A percentile compares a stretch with the other conserved stretches of the same genome.
These are phyloP conservation scores for Rhodotorula kratochvilovae DNA, from an alignment of 768 basidiomycete species.

Conservation along the genomic window DNA sequence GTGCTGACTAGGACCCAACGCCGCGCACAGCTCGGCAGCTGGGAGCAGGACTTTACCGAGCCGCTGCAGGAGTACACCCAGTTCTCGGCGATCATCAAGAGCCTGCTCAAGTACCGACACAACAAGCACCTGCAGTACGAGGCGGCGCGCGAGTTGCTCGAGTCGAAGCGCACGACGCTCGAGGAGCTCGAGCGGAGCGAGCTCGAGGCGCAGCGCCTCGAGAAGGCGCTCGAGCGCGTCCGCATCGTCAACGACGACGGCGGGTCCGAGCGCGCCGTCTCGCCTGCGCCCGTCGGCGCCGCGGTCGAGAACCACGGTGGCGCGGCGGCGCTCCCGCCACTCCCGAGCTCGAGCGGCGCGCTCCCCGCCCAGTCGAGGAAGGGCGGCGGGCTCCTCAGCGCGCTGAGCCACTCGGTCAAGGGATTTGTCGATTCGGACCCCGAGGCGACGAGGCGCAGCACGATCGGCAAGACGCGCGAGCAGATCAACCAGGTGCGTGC, in stretches of 20 bases:
- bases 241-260: slow-evolving; percentile 30
- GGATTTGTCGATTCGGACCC: slow-evolving; percentile 99
- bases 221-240: slow-evolving; percentile 66
- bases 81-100: slow-evolving; percentile 91
- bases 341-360: slow-evolving; percentile 9
- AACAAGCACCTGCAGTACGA: slow-evolving; percentile 98
- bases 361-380: slow-evolving; percentile 6
- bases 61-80: slow-evolving; percentile 93
- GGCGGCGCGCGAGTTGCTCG: slow-evolving; percentile 86
- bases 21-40: slow-evolving; percentile 84
- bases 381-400: slow-evolving; percentile 68
- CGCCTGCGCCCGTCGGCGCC: slow-evolving; percentile 25
- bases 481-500: slow-evolving; percentile 78
- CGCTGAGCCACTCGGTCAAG: slow-evolving; percentile 87
- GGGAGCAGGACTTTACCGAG: slow-evolving; percentile 92
- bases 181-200: slow-evolving; percentile 91
- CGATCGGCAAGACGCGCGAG: slow-evolving; percentile 90
- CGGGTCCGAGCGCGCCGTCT: slow-evolving; percentile 30
- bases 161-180: slow-evolving; percentile 73
- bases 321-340: slow-evolving; percentile 14
- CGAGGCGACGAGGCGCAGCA: slow-evolving; percentile 85
- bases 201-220: slow-evolving; percentile 78
- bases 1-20: not conserved
- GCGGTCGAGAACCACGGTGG: slow-evolving; percentile 4
- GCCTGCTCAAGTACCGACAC: slow-evolving; percentile 86